Base-by-base conservation (phyloP, 768 basidiomycete species). In the Mycena albidolilacea region DNA sequence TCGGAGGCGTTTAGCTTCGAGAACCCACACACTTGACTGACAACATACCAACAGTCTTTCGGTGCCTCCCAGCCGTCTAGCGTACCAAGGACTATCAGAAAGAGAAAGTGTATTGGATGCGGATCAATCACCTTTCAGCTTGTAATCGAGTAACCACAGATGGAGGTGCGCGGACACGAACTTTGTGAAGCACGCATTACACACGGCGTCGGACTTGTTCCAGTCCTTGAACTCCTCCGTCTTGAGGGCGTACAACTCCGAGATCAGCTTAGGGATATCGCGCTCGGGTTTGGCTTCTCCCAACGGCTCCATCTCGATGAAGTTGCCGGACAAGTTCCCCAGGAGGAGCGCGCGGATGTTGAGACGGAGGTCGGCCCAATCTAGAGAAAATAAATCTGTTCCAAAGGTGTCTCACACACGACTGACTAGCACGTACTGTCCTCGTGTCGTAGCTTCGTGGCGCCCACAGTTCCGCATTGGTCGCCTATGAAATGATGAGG, bases 191-290 rank as follows among this genome's bases (percentile, higher is more conserved):
- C 82, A 84, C 1, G 62, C 23, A 68, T 74, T 70, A 70, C 83
- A 84, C n/a, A 83, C 19, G 77, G 81, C 80, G 38, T 82, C 80
- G 19, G 76, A 75, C 52, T 78, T 79, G 15, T 76, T 59, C 83
- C 82, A 83, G 21, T 21, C 67, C 17, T 50, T 48, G 46, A 60
- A 68, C 7, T 68, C 67, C 19, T 41, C 46, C 9, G 44, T 68
- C 23, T 44, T 37, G n/a, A 68, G 43, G 7, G 57, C 37, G 55
- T 37, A 52, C 5, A 67, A 7, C 8, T 68, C 67, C n/a, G 67
- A 30, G 8, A 68, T 59, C 15, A 68, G 19, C 48, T 50, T 59
- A 19, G 46, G 46, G 14, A 46, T 48, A 7, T 67, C 23, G 15
- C 7, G 35, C 55, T n/a, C 30, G 0, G 68, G 59, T 11, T 54